Conservation (phyloP, 306 rosid species). For the Casuarina cunninghamiana region DNA sequence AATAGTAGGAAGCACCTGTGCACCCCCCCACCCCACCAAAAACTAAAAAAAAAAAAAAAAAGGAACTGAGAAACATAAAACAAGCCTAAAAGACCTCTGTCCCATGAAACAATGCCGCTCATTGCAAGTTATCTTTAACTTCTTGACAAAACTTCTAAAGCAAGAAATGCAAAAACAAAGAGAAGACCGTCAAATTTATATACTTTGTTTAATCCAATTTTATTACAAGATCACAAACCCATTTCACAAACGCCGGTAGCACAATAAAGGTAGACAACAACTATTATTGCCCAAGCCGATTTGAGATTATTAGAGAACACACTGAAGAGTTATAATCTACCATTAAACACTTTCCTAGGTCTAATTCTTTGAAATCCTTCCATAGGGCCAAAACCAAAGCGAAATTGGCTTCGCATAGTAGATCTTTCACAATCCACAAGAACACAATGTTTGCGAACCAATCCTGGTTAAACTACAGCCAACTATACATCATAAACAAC, state of each 20-base stretch:
- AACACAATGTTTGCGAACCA: constrained; percentile 15
- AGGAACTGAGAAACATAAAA: too few relatives aligned
- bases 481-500: background rate
- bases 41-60: too few relatives aligned
- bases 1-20: constrained; percentile 4
- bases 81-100: background rate
- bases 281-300: background rate
- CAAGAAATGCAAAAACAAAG: background rate
- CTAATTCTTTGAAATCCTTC: background rate
- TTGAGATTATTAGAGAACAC: background rate
- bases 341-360: background rate
- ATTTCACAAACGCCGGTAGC: background rate
- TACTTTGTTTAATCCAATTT: background rate
- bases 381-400: background rate
- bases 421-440: constrained; percentile 6
- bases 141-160: background rate
- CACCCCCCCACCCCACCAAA: constrained; percentile 62
- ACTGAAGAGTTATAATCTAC: background rate
- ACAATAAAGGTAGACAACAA: background rate
- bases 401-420: background rate
- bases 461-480: background rate
- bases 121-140: background rate
- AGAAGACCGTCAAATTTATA: background rate
- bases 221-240: background rate
- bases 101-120: background rate